Conservation (phyloP, 73 alveolate genomes). For the Paramecium bursaria region DNA sequence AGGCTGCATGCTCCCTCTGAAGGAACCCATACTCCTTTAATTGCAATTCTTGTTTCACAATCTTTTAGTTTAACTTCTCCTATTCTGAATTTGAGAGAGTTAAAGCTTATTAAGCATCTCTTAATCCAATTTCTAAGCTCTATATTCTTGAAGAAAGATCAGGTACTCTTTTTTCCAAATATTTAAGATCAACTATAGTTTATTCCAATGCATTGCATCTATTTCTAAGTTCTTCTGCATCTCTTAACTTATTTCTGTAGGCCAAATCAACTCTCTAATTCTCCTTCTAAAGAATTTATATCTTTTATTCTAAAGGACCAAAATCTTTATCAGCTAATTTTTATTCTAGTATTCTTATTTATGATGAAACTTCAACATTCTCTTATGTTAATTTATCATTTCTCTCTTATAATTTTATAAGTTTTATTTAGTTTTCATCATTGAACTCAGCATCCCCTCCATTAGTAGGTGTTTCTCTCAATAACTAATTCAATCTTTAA, state of each 20-base stretch:
- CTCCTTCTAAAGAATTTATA: conserved; percentile 13
- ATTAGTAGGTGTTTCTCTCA: not conserved
- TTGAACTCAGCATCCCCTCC: not conserved
- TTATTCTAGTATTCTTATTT: conserved; percentile 5
- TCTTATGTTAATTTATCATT: conserved; percentile 39
- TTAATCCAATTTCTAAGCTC: not conserved
- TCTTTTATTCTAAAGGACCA: conserved; percentile 10
- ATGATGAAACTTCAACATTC: not conserved
- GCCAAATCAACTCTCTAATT: conserved; percentile 5
- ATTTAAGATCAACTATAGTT: conserved; percentile 25
- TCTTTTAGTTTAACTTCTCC: conserved; percentile 30
- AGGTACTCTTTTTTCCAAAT: conserved; percentile 43
- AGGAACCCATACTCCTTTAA: not conserved
- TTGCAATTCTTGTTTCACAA: conserved; percentile 27
- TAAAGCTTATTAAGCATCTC: conserved; percentile 9
- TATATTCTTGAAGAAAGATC: not conserved
- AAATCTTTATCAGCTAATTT: conserved; percentile 14
- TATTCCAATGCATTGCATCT: conserved; percentile 43
- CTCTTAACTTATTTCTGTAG: conserved; percentile 43
- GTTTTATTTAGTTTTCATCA: not conserved
- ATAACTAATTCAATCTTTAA: conserved; percentile 26
- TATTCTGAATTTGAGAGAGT: not conserved
- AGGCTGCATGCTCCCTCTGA: conserved; percentile 1
- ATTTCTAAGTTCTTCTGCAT: conserved; percentile 39
- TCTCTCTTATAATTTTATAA: not conserved